phyloP scores from a whole-genome alignment of 805 yeast species.

The Wickerhamiella cacticola region DNA sequence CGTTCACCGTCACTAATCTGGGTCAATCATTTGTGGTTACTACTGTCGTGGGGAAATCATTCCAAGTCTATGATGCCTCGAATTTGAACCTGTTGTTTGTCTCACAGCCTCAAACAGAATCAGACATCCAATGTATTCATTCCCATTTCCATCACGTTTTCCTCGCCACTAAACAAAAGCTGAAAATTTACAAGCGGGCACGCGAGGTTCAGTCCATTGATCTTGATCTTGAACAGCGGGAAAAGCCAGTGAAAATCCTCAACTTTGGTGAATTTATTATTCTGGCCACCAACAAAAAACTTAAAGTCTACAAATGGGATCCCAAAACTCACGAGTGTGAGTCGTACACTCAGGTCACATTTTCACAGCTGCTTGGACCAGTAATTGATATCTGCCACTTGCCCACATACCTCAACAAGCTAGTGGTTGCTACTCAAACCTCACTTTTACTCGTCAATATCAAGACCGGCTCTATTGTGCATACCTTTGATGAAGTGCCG shows the following conservation, averaged over 20 bases:
- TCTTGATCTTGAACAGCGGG: slow-evolving; percentile 26
- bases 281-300: slow-evolving; percentile 37
- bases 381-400: slow-evolving; percentile 65
- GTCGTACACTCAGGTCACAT: slow-evolving; percentile 49
- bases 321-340: slow-evolving; percentile 43
- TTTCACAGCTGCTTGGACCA: slow-evolving; percentile 54
- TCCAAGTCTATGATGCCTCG: slow-evolving; percentile 85
- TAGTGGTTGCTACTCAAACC: slow-evolving; percentile 66
- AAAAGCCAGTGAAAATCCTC: slow-evolving; percentile 38
- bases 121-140: slow-evolving; percentile 55
- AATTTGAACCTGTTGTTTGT: slow-evolving; percentile 76
- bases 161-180: slow-evolving; percentile 56
- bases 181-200: slow-evolving; percentile 80
- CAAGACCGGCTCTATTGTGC: slow-evolving; percentile 62
- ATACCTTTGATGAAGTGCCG: slow-evolving; percentile 39
- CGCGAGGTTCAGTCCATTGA: slow-evolving; percentile 37
- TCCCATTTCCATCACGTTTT: slow-evolving; percentile 78
- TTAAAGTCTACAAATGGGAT: slow-evolving; percentile 40
- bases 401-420: slow-evolving; percentile 84
- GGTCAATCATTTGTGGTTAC: slow-evolving; percentile 81
- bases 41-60: slow-evolving; percentile 78
- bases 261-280: slow-evolving; percentile 72
- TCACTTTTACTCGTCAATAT: slow-evolving; percentile 56
- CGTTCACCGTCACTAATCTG: slow-evolving; percentile 77
- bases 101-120: slow-evolving; percentile 62